Evolutionary conservation across 2,329 filamentous ascomycete genomes (phyloP).

Genomic region (Pseudocercospora crystallina): DNA sequence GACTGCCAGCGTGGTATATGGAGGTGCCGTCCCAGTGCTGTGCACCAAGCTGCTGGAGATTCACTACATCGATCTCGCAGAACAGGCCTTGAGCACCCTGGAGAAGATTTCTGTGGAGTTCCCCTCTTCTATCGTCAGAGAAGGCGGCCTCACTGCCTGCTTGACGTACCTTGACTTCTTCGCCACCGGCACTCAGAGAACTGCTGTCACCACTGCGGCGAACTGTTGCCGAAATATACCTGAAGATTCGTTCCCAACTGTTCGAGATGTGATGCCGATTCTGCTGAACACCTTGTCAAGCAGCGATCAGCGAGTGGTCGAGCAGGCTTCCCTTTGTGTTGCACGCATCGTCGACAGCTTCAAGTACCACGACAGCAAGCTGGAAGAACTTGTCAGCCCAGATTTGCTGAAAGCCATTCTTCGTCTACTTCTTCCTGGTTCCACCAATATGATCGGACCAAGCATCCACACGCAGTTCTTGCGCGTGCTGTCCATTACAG

Average conservation of each 20-base stretch:
- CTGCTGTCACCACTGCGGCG: conserved; percentile 92
- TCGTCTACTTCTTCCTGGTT: conserved; percentile 84
- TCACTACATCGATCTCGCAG: conserved; percentile 93
- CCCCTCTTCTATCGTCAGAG: conserved; percentile 88
- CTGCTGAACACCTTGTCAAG: conserved; percentile 85
- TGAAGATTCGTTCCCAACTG: conserved; percentile 86
- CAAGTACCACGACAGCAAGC: conserved; percentile 78
- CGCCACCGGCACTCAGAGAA: conserved; percentile 92
- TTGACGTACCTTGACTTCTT: conserved; percentile 97
- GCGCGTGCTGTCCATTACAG: conserved; percentile 84
- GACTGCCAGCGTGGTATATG: conserved; percentile 93
- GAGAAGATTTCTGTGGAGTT: conserved; percentile 98
- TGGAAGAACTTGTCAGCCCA: conserved; percentile 89
- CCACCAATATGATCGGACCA: conserved; percentile 89
- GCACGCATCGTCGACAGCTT: conserved; percentile 97
- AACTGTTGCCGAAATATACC: conserved; percentile 98
- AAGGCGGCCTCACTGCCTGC: conserved; percentile 93
- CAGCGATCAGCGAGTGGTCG: conserved; percentile 93
- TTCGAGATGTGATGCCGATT: conserved; percentile 95
- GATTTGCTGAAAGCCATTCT: conserved; percentile 82
- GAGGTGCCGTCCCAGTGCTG: conserved; percentile 89
- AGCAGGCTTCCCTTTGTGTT: conserved; percentile 93
- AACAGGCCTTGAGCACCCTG: conserved; percentile 92
- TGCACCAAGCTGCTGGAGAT: conserved; percentile 96
- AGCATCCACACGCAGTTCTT: conserved; percentile 97